Base-by-base conservation (phyloP, 2,329 filamentous ascomycete species). In the Xylaria sp. region DNA sequence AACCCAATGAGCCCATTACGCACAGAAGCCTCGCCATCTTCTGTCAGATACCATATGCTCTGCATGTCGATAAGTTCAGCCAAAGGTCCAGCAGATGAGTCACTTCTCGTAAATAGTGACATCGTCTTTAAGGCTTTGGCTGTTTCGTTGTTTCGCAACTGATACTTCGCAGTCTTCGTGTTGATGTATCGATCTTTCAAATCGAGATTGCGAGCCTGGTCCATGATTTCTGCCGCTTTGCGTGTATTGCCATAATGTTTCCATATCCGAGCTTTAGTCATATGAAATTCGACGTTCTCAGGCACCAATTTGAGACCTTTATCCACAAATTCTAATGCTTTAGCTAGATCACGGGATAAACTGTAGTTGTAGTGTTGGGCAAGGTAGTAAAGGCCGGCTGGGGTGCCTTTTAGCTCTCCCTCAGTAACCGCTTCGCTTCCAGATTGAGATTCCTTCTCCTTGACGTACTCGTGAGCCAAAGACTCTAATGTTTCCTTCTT, bases 21-120 rank as follows among this genome's bases (percentile, higher is more conserved):
- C 65, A 92, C 85, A 79, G 94, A 94, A 3, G 95, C 90, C 81
- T 97, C 93, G 63, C 93, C 96, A 77, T 99, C 97, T 81, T 99
- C 96, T 5, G 93, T 96, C 76, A 99, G 83, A 79, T 90, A 99
- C 97, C 96, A 99, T 74, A 98, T 89, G 78, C 94, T 97, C 81
- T 99, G 96, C 96, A 99, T 99, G 75, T 99, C 96, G 72, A 97
- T 87, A 41, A 99, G 87, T 80, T 99, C 96, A 56, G 91, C 92
- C 46, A 99, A 83, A 4, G 97, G 93, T 1, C 96, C 96, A 6
- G 93, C 94, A 13, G 91, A 87, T 4, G 93, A 92, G 76, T 99
- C 96, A 60, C 94, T 94, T 62, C 95, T 87, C 0, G 97, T 99
- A 81, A 99, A 99, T 72, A 97, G 88, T 70, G 93, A 93, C 85